Evolutionary conservation across 768 basidiomycete genomes (phyloP).

Genomic region (Pholiota molesta): DNA sequence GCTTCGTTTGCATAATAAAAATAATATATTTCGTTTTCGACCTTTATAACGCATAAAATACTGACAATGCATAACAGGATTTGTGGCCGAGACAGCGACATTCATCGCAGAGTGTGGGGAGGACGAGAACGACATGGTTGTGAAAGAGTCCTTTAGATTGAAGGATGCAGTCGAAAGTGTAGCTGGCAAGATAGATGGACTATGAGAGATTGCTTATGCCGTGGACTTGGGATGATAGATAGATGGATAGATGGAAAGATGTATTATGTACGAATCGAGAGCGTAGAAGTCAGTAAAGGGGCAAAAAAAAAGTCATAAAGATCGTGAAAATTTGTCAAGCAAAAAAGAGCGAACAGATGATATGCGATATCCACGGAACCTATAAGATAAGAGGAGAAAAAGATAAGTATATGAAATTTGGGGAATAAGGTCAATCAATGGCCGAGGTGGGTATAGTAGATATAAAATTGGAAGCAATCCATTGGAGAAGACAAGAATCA

Average conservation of each 20-base stretch:
- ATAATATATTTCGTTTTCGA: not conserved
- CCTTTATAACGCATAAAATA: slow-evolving; percentile 4
- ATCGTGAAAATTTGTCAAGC: slow-evolving; percentile 17
- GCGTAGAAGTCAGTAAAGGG: slow-evolving; percentile 11
- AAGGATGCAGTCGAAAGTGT: slow-evolving; percentile 74
- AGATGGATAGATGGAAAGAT: slow-evolving; percentile 25
- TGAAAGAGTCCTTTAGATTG: slow-evolving; percentile 65
- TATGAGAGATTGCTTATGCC: slow-evolving; percentile 30
- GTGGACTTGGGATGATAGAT: slow-evolving; percentile 4
- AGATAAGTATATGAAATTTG: slow-evolving; percentile 13
- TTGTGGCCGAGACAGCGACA: slow-evolving; percentile 78
- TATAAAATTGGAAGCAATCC: slow-evolving; percentile 8
- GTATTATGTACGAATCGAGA: slow-evolving; percentile 13
- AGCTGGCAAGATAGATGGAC: slow-evolving; percentile 62
- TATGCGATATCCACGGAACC: slow-evolving; percentile 6
- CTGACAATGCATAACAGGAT: slow-evolving; percentile 46
- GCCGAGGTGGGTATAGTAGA: slow-evolving; percentile 12
- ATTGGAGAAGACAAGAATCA: slow-evolving; percentile 12
- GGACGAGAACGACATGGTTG: slow-evolving; percentile 86
- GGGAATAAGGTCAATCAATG: slow-evolving; percentile 11
- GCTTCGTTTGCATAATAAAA: not conserved
- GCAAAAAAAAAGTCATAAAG: slow-evolving; percentile 10
- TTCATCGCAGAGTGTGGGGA: slow-evolving; percentile 89
- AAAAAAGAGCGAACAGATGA: slow-evolving; percentile 1
- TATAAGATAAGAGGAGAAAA: no score